Percentiles rank a stretch among this genome's conserved stretches.
These are phyloP conservation scores for Magnolia officinalis DNA, from an alignment of 164 flowering plant genomes.

Conservation along the genomic window DNA sequence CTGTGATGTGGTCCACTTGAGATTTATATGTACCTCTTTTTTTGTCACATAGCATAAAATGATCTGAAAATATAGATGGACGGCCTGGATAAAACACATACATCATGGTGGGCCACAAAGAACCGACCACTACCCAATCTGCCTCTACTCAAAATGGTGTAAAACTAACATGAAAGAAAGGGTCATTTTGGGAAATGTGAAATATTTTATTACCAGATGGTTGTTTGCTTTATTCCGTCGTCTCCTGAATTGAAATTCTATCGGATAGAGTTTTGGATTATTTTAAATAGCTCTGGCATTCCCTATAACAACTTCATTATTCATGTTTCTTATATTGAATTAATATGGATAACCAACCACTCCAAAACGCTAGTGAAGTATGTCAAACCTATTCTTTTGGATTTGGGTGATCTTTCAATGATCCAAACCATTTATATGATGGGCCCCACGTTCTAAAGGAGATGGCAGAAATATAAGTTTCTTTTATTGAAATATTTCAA, in stretches of 20 bases:
- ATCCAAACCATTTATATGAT: neutral
- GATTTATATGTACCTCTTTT: too few relatives aligned
- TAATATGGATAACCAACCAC: constrained; percentile 25
- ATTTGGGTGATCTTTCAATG: neutral
- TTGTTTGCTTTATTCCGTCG: neutral
- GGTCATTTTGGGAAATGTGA: constrained; percentile 14
- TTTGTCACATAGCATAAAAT: too few relatives aligned
- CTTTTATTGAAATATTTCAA: neutral
- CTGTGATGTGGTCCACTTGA: too few relatives aligned
- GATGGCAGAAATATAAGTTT: neutral
- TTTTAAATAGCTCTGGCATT: constrained; percentile 2
- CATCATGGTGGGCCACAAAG: too few relatives aligned
- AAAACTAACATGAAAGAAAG: constrained; percentile 2
- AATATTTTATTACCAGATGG: neutral
- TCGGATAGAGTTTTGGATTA: constrained; percentile 11
- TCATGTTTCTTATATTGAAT: constrained; percentile 15
- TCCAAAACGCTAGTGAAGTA: constrained; percentile 13
- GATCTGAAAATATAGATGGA: too few relatives aligned
- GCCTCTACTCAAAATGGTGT: neutral
- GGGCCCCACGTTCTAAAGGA: neutral
- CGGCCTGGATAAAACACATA: too few relatives aligned
- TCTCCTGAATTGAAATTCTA: constrained; percentile 31
- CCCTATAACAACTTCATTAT: constrained; percentile 20
- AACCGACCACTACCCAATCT: too few relatives aligned
- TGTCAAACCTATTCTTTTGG: neutral